Evolutionary conservation across 2,329 filamentous ascomycete genomes (phyloP).

Genomic region (Achaetomium macrosporum): DNA sequence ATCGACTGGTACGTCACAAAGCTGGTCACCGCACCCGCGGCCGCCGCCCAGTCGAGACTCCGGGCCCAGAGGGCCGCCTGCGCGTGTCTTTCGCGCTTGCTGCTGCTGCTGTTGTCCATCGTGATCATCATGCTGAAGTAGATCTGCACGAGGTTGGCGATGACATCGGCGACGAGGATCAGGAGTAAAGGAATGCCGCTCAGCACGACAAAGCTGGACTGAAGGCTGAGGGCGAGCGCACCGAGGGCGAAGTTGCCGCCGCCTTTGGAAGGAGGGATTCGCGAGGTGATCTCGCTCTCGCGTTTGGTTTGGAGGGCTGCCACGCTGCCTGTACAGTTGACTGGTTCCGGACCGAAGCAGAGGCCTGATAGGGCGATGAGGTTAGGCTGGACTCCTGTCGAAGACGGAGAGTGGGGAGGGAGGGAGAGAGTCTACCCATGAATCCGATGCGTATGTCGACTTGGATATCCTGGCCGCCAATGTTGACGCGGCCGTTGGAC

Average conservation of each 20-base stretch:
- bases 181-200: constrained; percentile 19
- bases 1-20: constrained; percentile 15
- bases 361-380: constrained; percentile 9
- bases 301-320: constrained; percentile 5
- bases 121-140: constrained; percentile 12
- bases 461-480: constrained; percentile 12
- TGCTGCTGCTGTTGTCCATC: too few relatives aligned
- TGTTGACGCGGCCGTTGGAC: constrained; percentile 10
- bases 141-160: constrained; percentile 19
- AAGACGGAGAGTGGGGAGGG: neutral
- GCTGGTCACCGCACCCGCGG: constrained; percentile 9
- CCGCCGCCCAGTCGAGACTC: constrained; percentile 22
- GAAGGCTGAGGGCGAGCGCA: constrained; percentile 16
- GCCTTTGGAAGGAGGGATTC: constrained; percentile 9
- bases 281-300: constrained; percentile 8
- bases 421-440: constrained; percentile 7
- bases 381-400: neutral
- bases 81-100: constrained; percentile 12
- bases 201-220: constrained; percentile 18
- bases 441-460: constrained; percentile 21
- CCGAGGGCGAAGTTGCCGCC: constrained; percentile 19
- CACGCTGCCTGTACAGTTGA: constrained; percentile 14
- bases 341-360: constrained; percentile 20
- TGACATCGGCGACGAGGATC: constrained; percentile 11
- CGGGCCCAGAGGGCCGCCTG: constrained; percentile 21